Percentiles rank a stretch among this genome's conserved stretches.
Evolutionary conservation across 2,329 filamentous ascomycete species (phyloP).

Genomic region (Parascedosporium putredinis): DNA sequence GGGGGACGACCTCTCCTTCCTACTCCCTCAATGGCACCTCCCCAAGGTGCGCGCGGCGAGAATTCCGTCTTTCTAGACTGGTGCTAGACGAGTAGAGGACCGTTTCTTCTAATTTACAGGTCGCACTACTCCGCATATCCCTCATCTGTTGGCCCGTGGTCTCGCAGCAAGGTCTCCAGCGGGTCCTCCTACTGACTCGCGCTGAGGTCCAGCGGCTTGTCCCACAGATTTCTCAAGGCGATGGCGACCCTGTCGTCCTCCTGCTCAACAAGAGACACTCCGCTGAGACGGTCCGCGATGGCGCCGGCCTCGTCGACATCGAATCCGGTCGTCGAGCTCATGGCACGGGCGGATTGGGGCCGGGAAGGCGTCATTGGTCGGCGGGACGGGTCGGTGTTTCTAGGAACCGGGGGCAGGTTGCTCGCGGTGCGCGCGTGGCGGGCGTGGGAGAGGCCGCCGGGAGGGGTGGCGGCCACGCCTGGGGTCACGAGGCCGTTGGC

Average conservation of each 20-base stretch:
- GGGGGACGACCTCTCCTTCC: no score
- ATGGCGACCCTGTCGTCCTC: slow-evolving; percentile 40
- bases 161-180: background rate
- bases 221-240: slow-evolving; percentile 49
- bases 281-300: slow-evolving; percentile 26
- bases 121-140: background rate
- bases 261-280: slow-evolving; percentile 14
- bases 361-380: slow-evolving; percentile 20
- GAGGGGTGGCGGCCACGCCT: background rate
- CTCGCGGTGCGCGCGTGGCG: slow-evolving; percentile 14
- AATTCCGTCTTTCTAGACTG: no score
- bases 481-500: slow-evolving; percentile 4
- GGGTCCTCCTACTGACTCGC: slow-evolving; percentile 30
- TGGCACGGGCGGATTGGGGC: slow-evolving; percentile 19
- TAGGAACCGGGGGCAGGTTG: background rate
- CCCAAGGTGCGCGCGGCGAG: no score
- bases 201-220: slow-evolving; percentile 48
- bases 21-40: no score
- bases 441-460: background rate
- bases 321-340: slow-evolving; percentile 24
- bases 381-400: background rate
- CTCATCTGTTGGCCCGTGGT: background rate
- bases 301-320: slow-evolving; percentile 25
- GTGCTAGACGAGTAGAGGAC: no score
- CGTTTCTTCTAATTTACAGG: no score